Conservation (phyloP, 257 asterid genomes). For the Nicotiana tomentosiformis region DNA sequence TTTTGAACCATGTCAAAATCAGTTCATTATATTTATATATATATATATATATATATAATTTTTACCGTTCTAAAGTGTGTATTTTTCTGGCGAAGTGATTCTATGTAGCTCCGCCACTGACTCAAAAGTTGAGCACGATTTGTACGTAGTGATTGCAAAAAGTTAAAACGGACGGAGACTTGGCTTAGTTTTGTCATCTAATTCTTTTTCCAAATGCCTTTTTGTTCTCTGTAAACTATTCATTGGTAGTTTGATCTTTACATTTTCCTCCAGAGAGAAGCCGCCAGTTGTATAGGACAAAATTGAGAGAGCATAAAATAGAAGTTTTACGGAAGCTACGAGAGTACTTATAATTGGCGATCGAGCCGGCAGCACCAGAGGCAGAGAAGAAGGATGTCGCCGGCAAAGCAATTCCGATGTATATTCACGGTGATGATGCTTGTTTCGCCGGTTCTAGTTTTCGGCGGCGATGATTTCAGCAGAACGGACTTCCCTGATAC, state of each 20-base stretch:
- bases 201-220: no score
- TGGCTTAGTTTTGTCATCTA: not conserved
- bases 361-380: not conserved
- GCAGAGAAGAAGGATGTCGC: not conserved
- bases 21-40: no score
- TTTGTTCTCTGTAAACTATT: no score
- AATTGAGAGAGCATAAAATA: not conserved
- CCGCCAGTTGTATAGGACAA: not conserved
- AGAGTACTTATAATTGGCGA: not conserved
- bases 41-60: no score
- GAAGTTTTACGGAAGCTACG: not conserved
- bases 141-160: not conserved
- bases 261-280: not conserved
- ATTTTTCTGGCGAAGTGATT: no score
- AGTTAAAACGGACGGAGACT: not conserved
- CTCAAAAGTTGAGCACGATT: not conserved
- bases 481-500: slow-evolving; percentile 19
- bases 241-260: not conserved
- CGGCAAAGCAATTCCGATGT: not conserved
- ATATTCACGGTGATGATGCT: not conserved
- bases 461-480: not conserved
- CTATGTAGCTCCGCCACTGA: no score
- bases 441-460: not conserved
- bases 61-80: no score
- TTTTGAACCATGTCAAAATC: no score